Conservation (phyloP, 2,329 filamentous ascomycete genomes). For the Ambrosiella beaveri region DNA sequence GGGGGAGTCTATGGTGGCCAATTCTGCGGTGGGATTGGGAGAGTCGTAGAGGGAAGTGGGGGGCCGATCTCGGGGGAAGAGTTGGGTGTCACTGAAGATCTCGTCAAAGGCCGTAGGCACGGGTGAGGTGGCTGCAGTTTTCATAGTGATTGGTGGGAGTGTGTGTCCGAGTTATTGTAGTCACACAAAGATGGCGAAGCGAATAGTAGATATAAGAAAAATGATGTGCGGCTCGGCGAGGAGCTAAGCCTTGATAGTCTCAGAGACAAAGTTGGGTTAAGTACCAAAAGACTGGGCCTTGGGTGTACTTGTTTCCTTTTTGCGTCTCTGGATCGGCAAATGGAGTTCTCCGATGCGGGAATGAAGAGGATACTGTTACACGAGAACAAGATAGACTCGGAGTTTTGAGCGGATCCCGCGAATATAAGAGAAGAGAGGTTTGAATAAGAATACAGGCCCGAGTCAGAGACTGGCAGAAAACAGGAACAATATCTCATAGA, state of each 20-base stretch:
- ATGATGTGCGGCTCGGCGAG: background rate
- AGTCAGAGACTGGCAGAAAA: background rate
- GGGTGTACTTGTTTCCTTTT: background rate
- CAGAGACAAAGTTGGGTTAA: background rate
- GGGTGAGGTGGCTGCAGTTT: background rate
- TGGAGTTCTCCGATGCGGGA: background rate
- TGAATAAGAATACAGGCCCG: background rate
- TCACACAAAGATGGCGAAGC: background rate
- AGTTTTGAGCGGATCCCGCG: too few relatives aligned
- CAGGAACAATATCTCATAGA: background rate
- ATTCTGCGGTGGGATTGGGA: background rate
- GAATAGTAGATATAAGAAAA: background rate
- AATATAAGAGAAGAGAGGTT: background rate
- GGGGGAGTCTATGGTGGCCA: constrained; percentile 4
- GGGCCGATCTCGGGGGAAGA: background rate
- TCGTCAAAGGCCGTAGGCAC: background rate
- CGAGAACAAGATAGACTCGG: background rate
- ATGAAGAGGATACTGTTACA: background rate
- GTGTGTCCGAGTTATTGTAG: background rate
- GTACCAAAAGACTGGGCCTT: background rate
- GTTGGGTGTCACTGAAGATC: constrained; percentile 1
- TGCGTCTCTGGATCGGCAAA: background rate
- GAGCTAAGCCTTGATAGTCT: background rate
- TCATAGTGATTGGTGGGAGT: background rate
- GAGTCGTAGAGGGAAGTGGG: background rate